Conservation (phyloP, 2,329 filamentous ascomycete species). For the Aspergillus puulaauensis region DNA sequence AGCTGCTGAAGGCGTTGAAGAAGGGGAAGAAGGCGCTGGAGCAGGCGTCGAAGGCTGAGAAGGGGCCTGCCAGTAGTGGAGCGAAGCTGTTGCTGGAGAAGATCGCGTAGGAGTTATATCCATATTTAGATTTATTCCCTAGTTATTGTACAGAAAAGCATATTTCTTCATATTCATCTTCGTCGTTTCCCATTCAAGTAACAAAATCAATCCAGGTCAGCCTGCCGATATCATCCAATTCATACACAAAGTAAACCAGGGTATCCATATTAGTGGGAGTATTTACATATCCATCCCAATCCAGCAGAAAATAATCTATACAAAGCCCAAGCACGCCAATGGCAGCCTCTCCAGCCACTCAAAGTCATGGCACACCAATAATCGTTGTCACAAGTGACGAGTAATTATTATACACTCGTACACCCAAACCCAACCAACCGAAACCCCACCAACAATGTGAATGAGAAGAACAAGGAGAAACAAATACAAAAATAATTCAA, state of each 20-base stretch:
- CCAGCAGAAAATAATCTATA: not conserved
- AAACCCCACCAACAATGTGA: not conserved
- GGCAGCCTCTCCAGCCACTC: not conserved
- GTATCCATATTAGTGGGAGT: not conserved
- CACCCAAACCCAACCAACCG: not conserved
- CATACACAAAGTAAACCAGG: not conserved
- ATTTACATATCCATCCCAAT: not conserved
- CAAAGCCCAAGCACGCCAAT: not conserved
- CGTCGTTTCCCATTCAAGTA: not conserved
- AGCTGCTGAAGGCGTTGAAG: conserved; percentile 68
- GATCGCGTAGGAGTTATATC: conserved; percentile 22
- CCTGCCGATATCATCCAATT: not conserved
- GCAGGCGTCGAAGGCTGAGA: conserved; percentile 53
- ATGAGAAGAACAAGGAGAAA: not conserved
- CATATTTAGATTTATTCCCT: not conserved
- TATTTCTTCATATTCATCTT: not conserved
- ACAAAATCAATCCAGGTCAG: not conserved
- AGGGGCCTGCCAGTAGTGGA: conserved; percentile 49
- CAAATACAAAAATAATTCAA: not conserved
- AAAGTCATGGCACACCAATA: not conserved
- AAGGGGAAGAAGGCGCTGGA: conserved; percentile 71
- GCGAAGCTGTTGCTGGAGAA: conserved; percentile 41
- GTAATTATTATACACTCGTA: not conserved
- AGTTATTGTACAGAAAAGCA: conserved; percentile 6
- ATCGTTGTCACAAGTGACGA: not conserved